Percentiles rank a stretch among this genome's conserved stretches.
These are phyloP conservation scores for Magnusiomyces starmeri DNA, from an alignment of 1,139 yeast species.

Conservation along the genomic window DNA sequence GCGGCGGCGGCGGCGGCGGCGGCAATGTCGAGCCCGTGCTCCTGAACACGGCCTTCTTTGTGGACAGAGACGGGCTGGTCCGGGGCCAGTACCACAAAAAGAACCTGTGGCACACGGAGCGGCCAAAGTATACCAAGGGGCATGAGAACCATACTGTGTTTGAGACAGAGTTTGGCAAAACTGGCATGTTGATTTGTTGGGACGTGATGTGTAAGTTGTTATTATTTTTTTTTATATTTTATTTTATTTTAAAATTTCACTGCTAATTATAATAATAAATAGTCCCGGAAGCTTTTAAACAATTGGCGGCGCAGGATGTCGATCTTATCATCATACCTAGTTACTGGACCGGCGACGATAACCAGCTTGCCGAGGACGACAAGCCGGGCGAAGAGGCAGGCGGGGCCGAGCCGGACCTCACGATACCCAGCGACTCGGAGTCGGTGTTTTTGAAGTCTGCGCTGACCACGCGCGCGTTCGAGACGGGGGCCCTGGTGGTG, in stretches of 20 bases:
- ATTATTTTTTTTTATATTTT: too few species aligned
- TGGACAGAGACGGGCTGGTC: conserved; percentile 18
- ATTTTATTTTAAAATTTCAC: too few species aligned
- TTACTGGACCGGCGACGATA: conserved; percentile 18
- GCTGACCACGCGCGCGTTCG: conserved; percentile 20
- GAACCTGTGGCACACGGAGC: conserved; percentile 22
- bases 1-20: neutral
- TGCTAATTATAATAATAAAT: neutral
- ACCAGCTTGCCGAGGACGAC: neutral
- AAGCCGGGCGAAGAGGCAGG: conserved; percentile 7
- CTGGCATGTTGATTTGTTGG: conserved; percentile 21
- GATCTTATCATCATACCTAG: conserved; percentile 20
- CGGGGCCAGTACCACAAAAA: conserved; percentile 19
- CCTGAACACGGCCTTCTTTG: conserved; percentile 18
- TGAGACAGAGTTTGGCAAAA: conserved; percentile 21
- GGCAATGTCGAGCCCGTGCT: neutral
- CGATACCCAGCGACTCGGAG: conserved; percentile 18
- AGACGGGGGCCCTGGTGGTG: conserved; percentile 17
- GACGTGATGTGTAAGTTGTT: conserved; percentile 14
- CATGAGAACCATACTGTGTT: conserved; percentile 16
- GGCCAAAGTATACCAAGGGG: conserved; percentile 18
- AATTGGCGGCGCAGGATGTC: conserved; percentile 17
- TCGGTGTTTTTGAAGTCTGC: conserved; percentile 14
- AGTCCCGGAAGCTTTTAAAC: conserved; percentile 20
- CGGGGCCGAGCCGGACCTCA: conserved; percentile 12